Evolutionary conservation across 306 rosid genomes (phyloP), one percentile per base, ranked within the genome.

Genomic region (Macrotyloma uniflorum): DNA sequence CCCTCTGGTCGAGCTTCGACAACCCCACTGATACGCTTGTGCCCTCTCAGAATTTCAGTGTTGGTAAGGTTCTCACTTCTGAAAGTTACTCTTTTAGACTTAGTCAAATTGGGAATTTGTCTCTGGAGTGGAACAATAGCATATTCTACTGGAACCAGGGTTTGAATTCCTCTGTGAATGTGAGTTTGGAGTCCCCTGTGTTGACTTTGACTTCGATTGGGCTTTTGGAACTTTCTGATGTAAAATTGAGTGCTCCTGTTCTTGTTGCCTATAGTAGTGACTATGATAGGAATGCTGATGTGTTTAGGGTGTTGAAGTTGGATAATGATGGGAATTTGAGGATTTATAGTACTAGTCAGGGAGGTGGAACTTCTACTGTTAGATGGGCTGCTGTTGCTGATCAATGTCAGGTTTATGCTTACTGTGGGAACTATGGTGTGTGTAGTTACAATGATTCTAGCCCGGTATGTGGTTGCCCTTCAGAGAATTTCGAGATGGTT

Each of bases 301-400:
- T 80, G 24, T 36, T 88, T 53, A 83, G 96, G 82, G 83, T 85
- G 30, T 68, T 93, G 86, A 90, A 81, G 76, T 68, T 93, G 30
- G 89, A 82, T 30, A 75, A 50, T 46, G 98, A 93, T 86, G 98
- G 98, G 50, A 90, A 87, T 81, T 74, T 93, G 75, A 88, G 87
- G 70, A 90, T 93, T 73, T 90, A 83, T 77, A 83, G 91, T 19
- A 69, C 87, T 63, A 70, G 28, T 70, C 67, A 36, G 58, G 89
- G 84, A 69, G 84, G 90, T 69, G 87, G 88, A 32, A 72, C 5
- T 28, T 4, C 35, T 50, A 67, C 35, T 51, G 70, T 50, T 53
- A 78, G 83, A 78, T 93, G 96, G 97, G 79, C 89, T 46, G 93
- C 97, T 70, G 88, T 90, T 51, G 9, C 67, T 16, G 88, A 90